Percentiles rank a stretch among this genome's conserved stretches.
Conservation (phyloP, 2,329 filamentous ascomycete species). For the Herpotrichia juniperi region DNA sequence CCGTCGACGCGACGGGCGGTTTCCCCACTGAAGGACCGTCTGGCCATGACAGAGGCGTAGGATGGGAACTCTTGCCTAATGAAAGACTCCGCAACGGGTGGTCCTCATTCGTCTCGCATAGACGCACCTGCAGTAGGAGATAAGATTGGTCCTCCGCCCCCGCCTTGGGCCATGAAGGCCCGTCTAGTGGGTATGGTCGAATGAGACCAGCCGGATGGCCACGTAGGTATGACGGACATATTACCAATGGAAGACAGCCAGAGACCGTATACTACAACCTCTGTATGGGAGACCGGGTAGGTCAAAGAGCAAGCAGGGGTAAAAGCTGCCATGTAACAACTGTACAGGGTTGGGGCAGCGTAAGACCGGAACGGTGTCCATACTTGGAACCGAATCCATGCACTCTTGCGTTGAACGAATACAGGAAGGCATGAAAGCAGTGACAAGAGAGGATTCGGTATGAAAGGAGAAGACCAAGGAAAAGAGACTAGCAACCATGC, state of each 20-base stretch:
- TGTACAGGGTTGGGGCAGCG: not conserved
- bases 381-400: not conserved
- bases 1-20: conserved; percentile 7
- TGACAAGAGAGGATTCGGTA: not conserved
- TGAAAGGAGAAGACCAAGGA: not conserved
- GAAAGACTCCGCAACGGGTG: not conserved
- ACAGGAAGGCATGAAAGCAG: not conserved
- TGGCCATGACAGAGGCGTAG: not conserved
- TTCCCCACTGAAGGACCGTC: not conserved
- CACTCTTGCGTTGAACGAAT: not conserved
- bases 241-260: conserved; percentile 2
- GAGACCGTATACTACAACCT: not conserved
- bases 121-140: conserved; percentile 6
- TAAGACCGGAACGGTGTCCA: not conserved
- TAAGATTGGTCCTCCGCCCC: conserved; percentile 2
- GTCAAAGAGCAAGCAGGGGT: not conserved
- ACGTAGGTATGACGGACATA: conserved; percentile 1
- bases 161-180: not conserved
- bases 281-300: not conserved
- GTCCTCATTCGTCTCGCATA: not conserved
- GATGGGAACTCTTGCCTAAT: not conserved
- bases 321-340: not conserved
- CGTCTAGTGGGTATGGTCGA: conserved; percentile 4
- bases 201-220: conserved; percentile 3
- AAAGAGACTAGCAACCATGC: not conserved